Conservation (phyloP, 202 grass and related monocot species). For the Zizania palustris region DNA sequence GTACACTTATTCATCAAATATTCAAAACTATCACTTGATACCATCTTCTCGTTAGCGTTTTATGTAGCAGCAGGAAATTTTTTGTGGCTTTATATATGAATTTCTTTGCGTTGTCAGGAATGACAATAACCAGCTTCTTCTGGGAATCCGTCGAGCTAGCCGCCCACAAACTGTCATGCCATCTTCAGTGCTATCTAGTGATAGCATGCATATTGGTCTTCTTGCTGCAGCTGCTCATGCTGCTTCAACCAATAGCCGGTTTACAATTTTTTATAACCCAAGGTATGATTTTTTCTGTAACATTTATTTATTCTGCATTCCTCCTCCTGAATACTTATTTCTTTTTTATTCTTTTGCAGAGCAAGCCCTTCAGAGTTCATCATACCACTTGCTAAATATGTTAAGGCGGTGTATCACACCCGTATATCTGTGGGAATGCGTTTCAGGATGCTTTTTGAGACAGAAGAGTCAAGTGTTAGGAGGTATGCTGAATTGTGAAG, state of each 20-base stretch:
- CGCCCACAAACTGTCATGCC: slow-evolving; percentile 95
- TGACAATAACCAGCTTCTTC: slow-evolving; percentile 92
- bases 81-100: neutral
- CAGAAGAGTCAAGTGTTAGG: slow-evolving; percentile 94
- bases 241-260: slow-evolving; percentile 92
- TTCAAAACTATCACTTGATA: slow-evolving; percentile 10
- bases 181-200: slow-evolving; percentile 96
- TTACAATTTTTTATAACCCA: slow-evolving; percentile 98
- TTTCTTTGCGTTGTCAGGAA: slow-evolving; percentile 64
- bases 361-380: slow-evolving; percentile 98
- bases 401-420: slow-evolving; percentile 96
- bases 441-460: slow-evolving; percentile 99
- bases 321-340: neutral
- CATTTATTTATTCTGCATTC: neutral
- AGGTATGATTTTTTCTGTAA: slow-evolving; percentile 48
- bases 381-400: slow-evolving; percentile 91
- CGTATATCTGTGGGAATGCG: slow-evolving; percentile 99
- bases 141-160: slow-evolving; percentile 91
- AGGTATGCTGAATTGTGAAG: slow-evolving; percentile 48
- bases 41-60: neutral
- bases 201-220: slow-evolving; percentile 99
- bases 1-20: slow-evolving; percentile 41
- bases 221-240: slow-evolving; percentile 98
- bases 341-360: slow-evolving; percentile 55
- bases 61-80: neutral